Conservation (phyloP, 2,329 filamentous ascomycete genomes). For the Bertia moriformis region DNA sequence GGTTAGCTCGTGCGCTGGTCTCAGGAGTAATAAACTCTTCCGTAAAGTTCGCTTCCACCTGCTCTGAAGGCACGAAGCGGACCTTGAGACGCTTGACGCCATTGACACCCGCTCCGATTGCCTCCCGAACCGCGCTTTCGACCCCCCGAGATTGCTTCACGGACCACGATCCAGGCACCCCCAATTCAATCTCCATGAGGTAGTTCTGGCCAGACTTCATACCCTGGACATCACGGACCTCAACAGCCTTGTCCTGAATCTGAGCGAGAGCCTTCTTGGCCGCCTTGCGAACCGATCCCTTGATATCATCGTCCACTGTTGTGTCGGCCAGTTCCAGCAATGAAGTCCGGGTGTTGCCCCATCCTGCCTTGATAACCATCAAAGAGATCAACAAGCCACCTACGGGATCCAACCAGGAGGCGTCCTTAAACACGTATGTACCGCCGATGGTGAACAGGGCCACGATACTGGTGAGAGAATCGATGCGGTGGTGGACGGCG, state of each 20-base stretch:
- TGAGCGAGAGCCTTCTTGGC: conserved; percentile 28
- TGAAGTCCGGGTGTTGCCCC: conserved; percentile 51
- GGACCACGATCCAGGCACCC: conserved; percentile 43
- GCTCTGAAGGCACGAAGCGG: conserved; percentile 43
- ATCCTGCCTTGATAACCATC: conserved; percentile 61
- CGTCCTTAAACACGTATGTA: conserved; percentile 51
- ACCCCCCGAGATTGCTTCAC: conserved; percentile 38
- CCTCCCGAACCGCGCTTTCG: conserved; percentile 42
- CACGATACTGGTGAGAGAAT: conserved; percentile 60
- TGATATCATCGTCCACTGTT: conserved; percentile 51
- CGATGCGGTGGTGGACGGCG: conserved; percentile 60
- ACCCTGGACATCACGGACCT: conserved; percentile 48
- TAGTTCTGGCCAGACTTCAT: conserved; percentile 65
- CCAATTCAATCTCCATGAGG: conserved; percentile 54
- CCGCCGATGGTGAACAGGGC: conserved; percentile 56
- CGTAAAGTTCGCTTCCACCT: conserved; percentile 33
- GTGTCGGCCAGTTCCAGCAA: conserved; percentile 57
- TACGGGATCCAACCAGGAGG: conserved; percentile 59
- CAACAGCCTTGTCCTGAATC: conserved; percentile 25
- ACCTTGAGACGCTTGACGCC: conserved; percentile 54
- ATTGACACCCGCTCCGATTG: conserved; percentile 42
- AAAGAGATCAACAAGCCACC: conserved; percentile 57
- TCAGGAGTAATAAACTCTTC: conserved; percentile 42
- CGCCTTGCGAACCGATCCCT: conserved; percentile 38
- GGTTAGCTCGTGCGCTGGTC: conserved; percentile 25